A percentile compares a stretch with the other conserved stretches of the same genome.
Evolutionary conservation across 441 rosid genomes (phyloP).

Genomic region (Populus trichocarpa): DNA sequence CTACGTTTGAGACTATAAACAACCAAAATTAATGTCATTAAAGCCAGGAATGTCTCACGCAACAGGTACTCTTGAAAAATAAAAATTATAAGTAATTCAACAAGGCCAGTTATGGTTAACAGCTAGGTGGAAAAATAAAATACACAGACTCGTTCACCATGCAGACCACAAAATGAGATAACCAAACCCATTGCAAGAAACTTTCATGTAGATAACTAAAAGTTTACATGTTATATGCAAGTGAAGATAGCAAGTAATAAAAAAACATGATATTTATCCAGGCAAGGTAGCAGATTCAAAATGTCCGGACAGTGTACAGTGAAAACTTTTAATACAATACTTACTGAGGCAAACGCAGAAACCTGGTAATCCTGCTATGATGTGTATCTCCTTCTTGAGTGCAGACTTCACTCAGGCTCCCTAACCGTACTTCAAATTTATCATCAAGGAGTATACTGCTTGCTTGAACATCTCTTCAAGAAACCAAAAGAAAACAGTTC

Average conservation of each 20-base stretch:
- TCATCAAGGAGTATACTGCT: slow-evolving; percentile 99
- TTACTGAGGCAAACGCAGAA: slow-evolving; percentile 86
- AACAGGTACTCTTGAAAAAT: neutral
- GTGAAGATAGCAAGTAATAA: neutral
- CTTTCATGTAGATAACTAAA: neutral
- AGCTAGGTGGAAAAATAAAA: neutral
- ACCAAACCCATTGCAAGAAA: neutral
- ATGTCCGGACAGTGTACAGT: neutral
- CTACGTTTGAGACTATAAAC: too few relatives aligned
- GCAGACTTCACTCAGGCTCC: slow-evolving; percentile 79
- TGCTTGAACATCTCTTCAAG: slow-evolving; percentile 88
- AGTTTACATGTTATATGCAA: neutral
- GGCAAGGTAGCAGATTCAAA: neutral
- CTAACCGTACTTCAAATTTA: slow-evolving; percentile 92
- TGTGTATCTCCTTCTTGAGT: slow-evolving; percentile 74
- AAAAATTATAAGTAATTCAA: neutral
- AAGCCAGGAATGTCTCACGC: neutral
- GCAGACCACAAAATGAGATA: neutral
- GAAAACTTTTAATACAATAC: slow-evolving; percentile 22
- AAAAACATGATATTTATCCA: neutral
- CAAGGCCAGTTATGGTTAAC: neutral
- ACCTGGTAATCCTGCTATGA: slow-evolving; percentile 71
- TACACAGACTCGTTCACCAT: neutral
- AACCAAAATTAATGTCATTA: neutral
- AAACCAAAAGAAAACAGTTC: slow-evolving; percentile 12